These are phyloP conservation scores for Venustampulla echinocandica DNA, from an alignment of 495 filamentous ascomycete species.

Conservation along the genomic window DNA sequence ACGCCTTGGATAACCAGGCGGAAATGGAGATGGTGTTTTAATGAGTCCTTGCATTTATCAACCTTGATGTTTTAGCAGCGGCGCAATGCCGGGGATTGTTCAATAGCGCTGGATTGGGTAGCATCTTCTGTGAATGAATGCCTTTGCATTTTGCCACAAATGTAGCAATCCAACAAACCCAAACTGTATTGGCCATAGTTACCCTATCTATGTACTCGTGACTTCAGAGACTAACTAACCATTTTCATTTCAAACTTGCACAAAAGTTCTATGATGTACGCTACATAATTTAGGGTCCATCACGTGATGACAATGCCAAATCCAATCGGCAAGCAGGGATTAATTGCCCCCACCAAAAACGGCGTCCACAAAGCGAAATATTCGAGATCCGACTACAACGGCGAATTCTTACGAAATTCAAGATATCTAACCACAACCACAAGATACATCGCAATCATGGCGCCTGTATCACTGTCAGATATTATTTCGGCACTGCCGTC, in stretches of 20 bases:
- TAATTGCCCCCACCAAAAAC: too few species aligned
- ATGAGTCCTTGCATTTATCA: background rate
- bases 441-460: constrained; percentile 24
- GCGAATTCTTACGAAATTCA: constrained; percentile 1
- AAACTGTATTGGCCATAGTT: too few species aligned
- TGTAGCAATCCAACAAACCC: too few species aligned
- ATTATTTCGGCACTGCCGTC: constrained; percentile 47
- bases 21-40: constrained; percentile 6
- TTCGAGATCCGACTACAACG: constrained; percentile 7
- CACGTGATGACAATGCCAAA: background rate
- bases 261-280: background rate
- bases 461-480: constrained; percentile 36
- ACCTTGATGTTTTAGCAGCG: background rate
- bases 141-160: too few species aligned
- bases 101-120: background rate
- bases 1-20: constrained; percentile 38
- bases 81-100: background rate
- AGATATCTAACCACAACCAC: constrained; percentile 3
- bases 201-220: too few species aligned
- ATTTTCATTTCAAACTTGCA: too few species aligned
- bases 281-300: background rate
- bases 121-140: too few species aligned
- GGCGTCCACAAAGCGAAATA: constrained; percentile 18
- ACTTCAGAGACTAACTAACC: too few species aligned
- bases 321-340: too few species aligned